Evolutionary conservation across 441 rosid genomes (phyloP), one percentile per base, ranked within the genome.

Genomic region (Mallotus repandus): DNA sequence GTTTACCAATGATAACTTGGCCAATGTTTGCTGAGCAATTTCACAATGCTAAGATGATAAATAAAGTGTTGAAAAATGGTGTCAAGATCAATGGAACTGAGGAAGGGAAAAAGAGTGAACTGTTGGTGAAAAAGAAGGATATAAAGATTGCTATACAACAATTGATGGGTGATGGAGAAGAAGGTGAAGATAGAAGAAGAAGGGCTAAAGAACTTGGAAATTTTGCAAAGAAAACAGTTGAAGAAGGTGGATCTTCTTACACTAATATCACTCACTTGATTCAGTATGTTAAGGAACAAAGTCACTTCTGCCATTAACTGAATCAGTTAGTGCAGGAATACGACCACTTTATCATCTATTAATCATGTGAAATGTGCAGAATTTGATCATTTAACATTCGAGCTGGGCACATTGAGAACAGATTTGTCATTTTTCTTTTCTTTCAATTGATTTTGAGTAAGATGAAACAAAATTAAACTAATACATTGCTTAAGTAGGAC

Each of bases 1-100:
- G 88, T 35, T 68, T 91, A 69, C 94, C 94, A 3, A 76, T 91
- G 89, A 84, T 89, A 73, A 88, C 97, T 5, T 91, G 97, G 97
- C 97, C 97, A 0, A 66, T 84, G 7, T 88, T 89, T 48, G 72
- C 90, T 0, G 97, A 91, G 73, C 94, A 91, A 48, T 91, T 91
- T 74, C 68, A 81, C 3, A 91, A 91, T 12, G 94, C 49, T 45
- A 45, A 89, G 74, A 89, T 85, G 74, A 77, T 89, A 0, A 52
- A 86, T 0, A 87, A 91, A 54, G 77, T 86, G 16, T 60, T 91
- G 60, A 78, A 71, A 65, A 81, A 86, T 0, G 94, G 92, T 0
- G 83, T 91, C 73, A 71, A 81, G 48, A 75, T 87, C 4, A 9
- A 45, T 45, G 97, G 97, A 0, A 89, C 81, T 11, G 86, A 85